Base-by-base conservation (phyloP, 129 eudicot genomes). In the Lactuca saligna region DNA sequence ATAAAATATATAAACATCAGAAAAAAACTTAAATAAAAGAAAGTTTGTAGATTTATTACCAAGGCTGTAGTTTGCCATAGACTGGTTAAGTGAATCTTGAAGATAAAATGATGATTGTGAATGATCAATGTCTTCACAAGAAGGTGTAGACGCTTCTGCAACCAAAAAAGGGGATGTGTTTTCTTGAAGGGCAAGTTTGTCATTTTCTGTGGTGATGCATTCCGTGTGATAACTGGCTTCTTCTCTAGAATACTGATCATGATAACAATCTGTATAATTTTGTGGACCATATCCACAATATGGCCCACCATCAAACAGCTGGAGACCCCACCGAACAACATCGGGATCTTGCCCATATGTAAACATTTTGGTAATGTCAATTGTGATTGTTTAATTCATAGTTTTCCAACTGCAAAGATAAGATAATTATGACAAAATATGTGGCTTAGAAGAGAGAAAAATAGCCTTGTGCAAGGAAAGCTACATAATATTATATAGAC, bases 261-360 rank as follows among this genome's bases (percentile, higher is more conserved):
- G 80, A 71, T 82, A 90, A 73, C 73, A 84, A 55, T 80, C 87
- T 44, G 80, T 66, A 54, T 75, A 79, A 68, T 67, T 73, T 71
- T 80, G 89, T 53, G 83, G 56, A 35, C 69, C 55, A 48, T 73
- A 72, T 46, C 85, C 79, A 35, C 74, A 83, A 77, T 87, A 79
- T 6, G 89, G 87, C 65, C 87, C 86, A 20, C 91, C 84, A 56
- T 91, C 95, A 75, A 91, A 88, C 39, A 91, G 89, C 86, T 87
- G 87, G 65, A 91, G 91, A 17, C 97, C 95, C 97, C 97, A 91
- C 75, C 85, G 87, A 66, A 91, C 81, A 67, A 87, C 84, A 72
- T 91, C 97, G 3, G 91, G 97, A 87, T 87, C 97, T 83, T 87
- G 97, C 77, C 89, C 86, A 15, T 87, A 79, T 17, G 91, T 79